Percentiles rank a stretch among this genome's conserved stretches.
Conservation (phyloP, 306 rosid species). For the Crotalaria pallida region DNA sequence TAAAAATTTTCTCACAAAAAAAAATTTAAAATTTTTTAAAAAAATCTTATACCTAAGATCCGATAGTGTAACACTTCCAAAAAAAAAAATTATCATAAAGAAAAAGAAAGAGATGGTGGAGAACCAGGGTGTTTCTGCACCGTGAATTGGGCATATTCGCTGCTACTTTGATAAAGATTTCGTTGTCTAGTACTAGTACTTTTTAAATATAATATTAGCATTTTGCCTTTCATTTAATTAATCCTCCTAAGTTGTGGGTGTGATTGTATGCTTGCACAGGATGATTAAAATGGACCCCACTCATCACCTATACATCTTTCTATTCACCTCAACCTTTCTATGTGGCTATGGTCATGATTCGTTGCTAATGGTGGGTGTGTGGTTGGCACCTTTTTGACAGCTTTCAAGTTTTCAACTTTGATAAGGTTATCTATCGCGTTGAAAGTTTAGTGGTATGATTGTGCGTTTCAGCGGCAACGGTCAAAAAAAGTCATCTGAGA, state of each 20-base stretch:
- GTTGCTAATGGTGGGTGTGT: constrained; percentile 30
- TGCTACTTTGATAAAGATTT: constrained; percentile 36
- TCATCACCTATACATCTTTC: constrained; percentile 22
- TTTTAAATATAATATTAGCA: background rate
- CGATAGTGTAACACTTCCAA: background rate
- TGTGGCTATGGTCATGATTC: constrained; percentile 39
- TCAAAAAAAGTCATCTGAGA: background rate
- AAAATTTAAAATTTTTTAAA: no score
- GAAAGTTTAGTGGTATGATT: constrained; percentile 24
- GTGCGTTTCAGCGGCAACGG: background rate
- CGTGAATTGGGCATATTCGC: constrained; percentile 65
- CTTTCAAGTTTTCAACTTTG: constrained; percentile 29
- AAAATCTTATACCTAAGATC: no score
- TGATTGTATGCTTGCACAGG: constrained; percentile 34
- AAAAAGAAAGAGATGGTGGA: constrained; percentile 52
- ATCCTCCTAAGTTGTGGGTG: constrained; percentile 38
- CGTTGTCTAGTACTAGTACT: constrained; percentile 28
- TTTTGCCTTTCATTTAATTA: constrained; percentile 7
- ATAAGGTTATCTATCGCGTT: constrained; percentile 23
- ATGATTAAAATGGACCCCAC: constrained; percentile 46
- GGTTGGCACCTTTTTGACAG: constrained; percentile 18
- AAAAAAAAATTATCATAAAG: background rate
- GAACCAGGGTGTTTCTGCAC: constrained; percentile 37
- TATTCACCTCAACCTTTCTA: constrained; percentile 35
- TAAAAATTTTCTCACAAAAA: no score